These are phyloP conservation scores for Phytophthora sp. DNA, from an alignment of 352 stramenopile genomes.

Conservation along the genomic window DNA sequence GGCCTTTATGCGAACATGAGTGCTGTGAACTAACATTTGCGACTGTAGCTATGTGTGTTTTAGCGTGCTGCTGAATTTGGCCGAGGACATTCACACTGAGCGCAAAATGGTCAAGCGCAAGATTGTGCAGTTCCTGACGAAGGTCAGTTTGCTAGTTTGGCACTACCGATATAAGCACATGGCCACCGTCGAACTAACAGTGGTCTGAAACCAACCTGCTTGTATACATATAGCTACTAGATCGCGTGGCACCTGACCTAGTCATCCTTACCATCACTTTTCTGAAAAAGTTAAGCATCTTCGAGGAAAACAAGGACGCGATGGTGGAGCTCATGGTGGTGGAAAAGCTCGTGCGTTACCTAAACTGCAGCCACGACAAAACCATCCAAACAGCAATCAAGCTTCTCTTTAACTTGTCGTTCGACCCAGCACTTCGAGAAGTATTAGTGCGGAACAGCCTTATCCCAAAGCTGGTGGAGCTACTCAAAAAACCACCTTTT, in stretches of 20 bases:
- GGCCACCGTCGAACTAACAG: neutral
- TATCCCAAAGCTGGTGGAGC: conserved; percentile 92
- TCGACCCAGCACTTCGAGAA: conserved; percentile 87
- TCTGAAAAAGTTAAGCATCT: conserved; percentile 95
- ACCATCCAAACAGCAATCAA: conserved; percentile 86
- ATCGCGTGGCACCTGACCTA: conserved; percentile 87
- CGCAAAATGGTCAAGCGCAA: conserved; percentile 96
- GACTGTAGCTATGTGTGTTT: conserved; percentile 83
- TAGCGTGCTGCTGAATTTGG: conserved; percentile 94
- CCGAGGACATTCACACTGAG: conserved; percentile 94
- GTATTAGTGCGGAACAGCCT: conserved; percentile 89
- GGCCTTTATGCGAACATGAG: neutral
- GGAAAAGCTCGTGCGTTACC: conserved; percentile 80
- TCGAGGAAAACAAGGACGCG: conserved; percentile 95
- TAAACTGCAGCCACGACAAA: conserved; percentile 87
- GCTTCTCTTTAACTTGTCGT: conserved; percentile 96
- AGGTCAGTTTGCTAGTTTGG: conserved; percentile 37
- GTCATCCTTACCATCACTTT: conserved; percentile 92
- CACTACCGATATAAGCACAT: no score
- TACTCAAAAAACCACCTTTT: conserved; percentile 94
- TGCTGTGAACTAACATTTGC: conserved; percentile 5
- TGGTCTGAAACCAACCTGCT: conserved; percentile 12
- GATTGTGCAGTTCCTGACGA: conserved; percentile 82
- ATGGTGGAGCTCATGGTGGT: conserved; percentile 88
- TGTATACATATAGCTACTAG: conserved; percentile 67